Evolutionary conservation across 2,329 filamentous ascomycete species (phyloP), one percentile per base, ranked within the genome.

Genomic region (Curvularia lunata): DNA sequence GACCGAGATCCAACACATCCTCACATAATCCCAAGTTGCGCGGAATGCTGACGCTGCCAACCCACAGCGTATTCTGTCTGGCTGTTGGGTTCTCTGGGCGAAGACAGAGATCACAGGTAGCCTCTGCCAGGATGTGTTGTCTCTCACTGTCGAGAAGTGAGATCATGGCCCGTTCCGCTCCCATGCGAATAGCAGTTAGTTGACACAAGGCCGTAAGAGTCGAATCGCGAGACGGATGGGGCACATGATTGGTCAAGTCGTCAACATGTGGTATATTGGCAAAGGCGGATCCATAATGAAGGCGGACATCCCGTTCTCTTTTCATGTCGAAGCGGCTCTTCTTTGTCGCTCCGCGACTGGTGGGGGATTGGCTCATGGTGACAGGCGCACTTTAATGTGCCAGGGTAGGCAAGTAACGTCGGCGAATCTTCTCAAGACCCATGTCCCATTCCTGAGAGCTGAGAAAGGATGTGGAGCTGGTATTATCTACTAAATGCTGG

Each of bases 61-160:
- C 57, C 72, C 70, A 77, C 18, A 71, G 52, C 2, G 30, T 10
- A 1, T 58, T 56, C 5, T 62, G 46, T 1, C 56, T 59, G 7
- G 58, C 57, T 4, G 51, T 54, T 8, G 51, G 43, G 1, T 54
- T 43, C 42, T 47, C 38, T 18, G 56, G 54, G 19, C 55, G 67
- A 6, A 78, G 63, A 1, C 70, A 67, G 4, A 69, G 55, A 25
- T 64, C 53, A 18, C 71, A 64, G 1, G 76, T 78, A 6, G 76
- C 75, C 59, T 79, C 77, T 23, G 75, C 75, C 6, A 79, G 66
- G 30, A 78, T 69, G 48, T 77, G 73, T 52, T 78, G 74, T 19
- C 64, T 61, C 8, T 66, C 52, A 2, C 63, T 64, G 53, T 78
- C 76, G 42, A 78, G 63, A 9, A 79, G 62, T 3, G 76, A 78